Conservation (phyloP, 2,329 filamentous ascomycete genomes). For the Ophiostoma montium region DNA sequence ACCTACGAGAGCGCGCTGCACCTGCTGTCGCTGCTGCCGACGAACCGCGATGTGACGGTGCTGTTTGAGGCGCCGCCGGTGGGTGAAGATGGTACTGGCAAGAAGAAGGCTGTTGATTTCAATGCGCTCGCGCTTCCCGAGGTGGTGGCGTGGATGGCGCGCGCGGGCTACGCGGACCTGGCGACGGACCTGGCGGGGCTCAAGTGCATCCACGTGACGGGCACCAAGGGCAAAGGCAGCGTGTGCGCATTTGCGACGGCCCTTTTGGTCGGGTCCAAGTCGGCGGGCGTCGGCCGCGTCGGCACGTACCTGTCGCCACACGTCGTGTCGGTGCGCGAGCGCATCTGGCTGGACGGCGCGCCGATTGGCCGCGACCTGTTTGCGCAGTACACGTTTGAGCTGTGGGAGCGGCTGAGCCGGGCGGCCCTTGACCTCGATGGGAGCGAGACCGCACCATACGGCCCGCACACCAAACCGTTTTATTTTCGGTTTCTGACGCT, state of each 20-base stretch:
- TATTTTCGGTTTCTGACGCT: conserved; percentile 90
- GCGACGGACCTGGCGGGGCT: conserved; percentile 38
- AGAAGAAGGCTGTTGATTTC: conserved; percentile 33
- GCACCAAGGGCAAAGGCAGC: conserved; percentile 65
- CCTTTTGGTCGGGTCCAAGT: conserved; percentile 40
- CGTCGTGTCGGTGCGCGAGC: conserved; percentile 67
- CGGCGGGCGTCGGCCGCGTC: conserved; percentile 26
- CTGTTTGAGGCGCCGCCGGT: conserved; percentile 27
- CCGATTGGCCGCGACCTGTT: conserved; percentile 58
- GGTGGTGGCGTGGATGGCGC: conserved; percentile 63
- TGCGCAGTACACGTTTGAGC: conserved; percentile 64
- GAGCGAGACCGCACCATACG: conserved; percentile 32
- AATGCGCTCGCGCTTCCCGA: conserved; percentile 69
- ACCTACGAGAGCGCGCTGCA: conserved; percentile 53
- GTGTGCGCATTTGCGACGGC: conserved; percentile 55
- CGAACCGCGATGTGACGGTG: conserved; percentile 54
- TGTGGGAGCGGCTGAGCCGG: conserved; percentile 53
- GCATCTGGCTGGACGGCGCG: conserved; percentile 64
- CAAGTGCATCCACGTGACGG: conserved; percentile 55
- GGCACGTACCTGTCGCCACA: conserved; percentile 69
- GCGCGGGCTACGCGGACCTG: conserved; percentile 52
- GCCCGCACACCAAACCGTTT: conserved; percentile 58
- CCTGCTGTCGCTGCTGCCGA: conserved; percentile 62
- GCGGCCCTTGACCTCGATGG: too few relatives aligned
- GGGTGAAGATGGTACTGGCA: too few relatives aligned